phyloP scores from a whole-genome alignment of 2,329 filamentous ascomycete species.

The Lithohypha guttulata region DNA sequence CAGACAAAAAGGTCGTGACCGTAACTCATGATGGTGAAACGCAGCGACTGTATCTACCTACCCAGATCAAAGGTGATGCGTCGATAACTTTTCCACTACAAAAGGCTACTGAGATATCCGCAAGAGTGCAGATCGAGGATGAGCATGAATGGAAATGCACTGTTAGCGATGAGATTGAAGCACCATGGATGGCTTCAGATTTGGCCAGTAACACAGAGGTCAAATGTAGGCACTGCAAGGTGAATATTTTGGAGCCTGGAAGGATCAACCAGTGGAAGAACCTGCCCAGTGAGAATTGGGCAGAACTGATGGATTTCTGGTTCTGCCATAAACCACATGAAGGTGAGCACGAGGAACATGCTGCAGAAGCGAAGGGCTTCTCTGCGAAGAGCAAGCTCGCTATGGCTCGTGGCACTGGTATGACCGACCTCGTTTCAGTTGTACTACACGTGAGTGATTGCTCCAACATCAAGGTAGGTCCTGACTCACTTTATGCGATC shows the following conservation, averaged over 20 bases:
- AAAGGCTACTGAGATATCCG: slow-evolving; percentile 38
- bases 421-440: slow-evolving; percentile 73
- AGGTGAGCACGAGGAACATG: slow-evolving; percentile 32
- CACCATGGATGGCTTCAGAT: slow-evolving; percentile 24
- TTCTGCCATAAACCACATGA: slow-evolving; percentile 84
- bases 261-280: slow-evolving; percentile 65
- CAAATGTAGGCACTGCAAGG: slow-evolving; percentile 30
- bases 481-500: not conserved
- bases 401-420: slow-evolving; percentile 55
- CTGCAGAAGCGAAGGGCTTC: slow-evolving; percentile 58
- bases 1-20: slow-evolving; percentile 34
- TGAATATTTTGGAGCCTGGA: slow-evolving; percentile 23
- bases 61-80: slow-evolving; percentile 33
- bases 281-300: slow-evolving; percentile 92
- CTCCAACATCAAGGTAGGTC: slow-evolving; percentile 30
- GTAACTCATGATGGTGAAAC: slow-evolving; percentile 37
- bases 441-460: slow-evolving; percentile 62
- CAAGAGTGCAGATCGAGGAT: slow-evolving; percentile 44
- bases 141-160: slow-evolving; percentile 13
- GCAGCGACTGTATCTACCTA: slow-evolving; percentile 37
- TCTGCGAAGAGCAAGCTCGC: slow-evolving; percentile 67
- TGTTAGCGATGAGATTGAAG: slow-evolving; percentile 14
- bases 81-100: slow-evolving; percentile 40
- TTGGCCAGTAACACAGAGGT: slow-evolving; percentile 33
- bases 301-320: slow-evolving; percentile 99